Base-by-base conservation (phyloP, 1,284 basidiomycete genomes). In the Uromyces viciae-fabae region DNA sequence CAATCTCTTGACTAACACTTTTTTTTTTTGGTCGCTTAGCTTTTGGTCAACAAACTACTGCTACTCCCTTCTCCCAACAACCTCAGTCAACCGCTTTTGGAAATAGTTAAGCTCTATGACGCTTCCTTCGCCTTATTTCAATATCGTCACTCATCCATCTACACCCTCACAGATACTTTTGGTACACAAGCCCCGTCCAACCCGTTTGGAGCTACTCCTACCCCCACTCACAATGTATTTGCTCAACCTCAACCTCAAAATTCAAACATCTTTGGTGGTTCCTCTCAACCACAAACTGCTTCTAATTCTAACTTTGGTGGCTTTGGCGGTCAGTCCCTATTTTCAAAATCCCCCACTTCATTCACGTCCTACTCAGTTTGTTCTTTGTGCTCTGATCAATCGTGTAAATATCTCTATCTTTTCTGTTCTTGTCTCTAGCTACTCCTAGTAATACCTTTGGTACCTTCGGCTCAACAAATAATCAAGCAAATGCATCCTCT, bases 201-300 rank as follows among this genome's bases (percentile, higher is more conserved):
- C 38, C 42, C 58, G 11, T 81, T 81, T 33, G 78, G 78, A 38
- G 38, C 43, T 38, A 64, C 78, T 25, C 58, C 78, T 40, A 43
- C 78, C 42, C 54, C 69, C 46, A 52, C 71, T n/a, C 73, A 73
- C 56, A 72, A 75, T 56, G 42, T 71, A 31, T 81, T 81, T 54
- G 78, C 54, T 46, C 78, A 81, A 52, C 78, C 78, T 52, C 75
- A 81, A 81, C 19, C 71, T 62, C 69, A 73, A 31, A 9, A 69
- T 40, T 60, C 78, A 36, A 74, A 68, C 49, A 42, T 81, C n/a
- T 81, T 81, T 52, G 78, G 78, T 28, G 71, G 42, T 52, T 25
- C 69, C 5, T 17, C 78, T 81, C 78, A 81, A 62, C 25, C 77
- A 46, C 77, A 80, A 46, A 38, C 56, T 3, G 43, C 77, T 19